Base-by-base conservation (phyloP, 2,329 filamentous ascomycete species). In the Pleurostoma richardsiae region DNA sequence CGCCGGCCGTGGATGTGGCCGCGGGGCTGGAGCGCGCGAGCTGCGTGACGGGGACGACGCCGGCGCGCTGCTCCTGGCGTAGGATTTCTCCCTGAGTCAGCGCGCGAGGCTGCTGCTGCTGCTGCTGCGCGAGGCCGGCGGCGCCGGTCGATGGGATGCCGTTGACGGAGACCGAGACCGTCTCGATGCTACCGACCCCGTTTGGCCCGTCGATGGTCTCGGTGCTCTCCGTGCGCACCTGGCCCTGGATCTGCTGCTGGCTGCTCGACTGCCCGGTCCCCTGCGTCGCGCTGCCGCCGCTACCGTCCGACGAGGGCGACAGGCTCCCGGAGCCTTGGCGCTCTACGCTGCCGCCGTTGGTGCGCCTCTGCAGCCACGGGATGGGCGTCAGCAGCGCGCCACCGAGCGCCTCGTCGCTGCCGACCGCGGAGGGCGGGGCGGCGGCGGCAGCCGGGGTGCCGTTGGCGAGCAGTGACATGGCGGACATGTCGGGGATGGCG, bases 311-410 rank as follows among this genome's bases (percentile, higher is more conserved):
- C n/a, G 33, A 36, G 8, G 33, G 33, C 33, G 33, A 36, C 8
- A n/a, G 33, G 8, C 8, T 8, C n/a, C 8, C 33, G 33, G 31
- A 27, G 3, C 11, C 29, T 19, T 19, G 19, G 7, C 48, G 47
- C 10, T 54, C 56, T 10, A 55, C 56, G 6, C 52, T 53, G 30
- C 49, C 53, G 8, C 61, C 62, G 7, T 59, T 60, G 4, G 59
- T 54, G 39, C 70, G 66, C 29, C 68, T 74, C 26, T 63, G 54
- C 43, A 97, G 71, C 94, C 94, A 99, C 0, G 91, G 88, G 48
- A 99, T 97, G 1, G 92, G 94, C 1, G 92, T 97, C 43, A 99
- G 74, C 19, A 96, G 74, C 0, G 94, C 94, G 5, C 94, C 94
- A 27, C 92, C 92, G 1, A 97, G 72, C 10, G 86, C 86, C 63